Base-by-base conservation (phyloP, 2,329 filamentous ascomycete species). In the Dactylella cylindrospora region DNA sequence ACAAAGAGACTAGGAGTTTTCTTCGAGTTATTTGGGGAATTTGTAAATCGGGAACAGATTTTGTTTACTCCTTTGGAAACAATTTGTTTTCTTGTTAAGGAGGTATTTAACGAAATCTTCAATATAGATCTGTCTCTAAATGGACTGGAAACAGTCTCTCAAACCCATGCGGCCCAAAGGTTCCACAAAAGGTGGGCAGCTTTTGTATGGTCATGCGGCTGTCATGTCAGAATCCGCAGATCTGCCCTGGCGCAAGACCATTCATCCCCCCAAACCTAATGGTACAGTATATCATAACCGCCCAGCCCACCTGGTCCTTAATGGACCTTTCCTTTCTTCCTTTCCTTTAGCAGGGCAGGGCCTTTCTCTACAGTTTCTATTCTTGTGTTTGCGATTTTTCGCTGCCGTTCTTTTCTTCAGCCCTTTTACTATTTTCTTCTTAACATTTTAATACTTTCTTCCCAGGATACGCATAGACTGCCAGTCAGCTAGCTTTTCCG, bases 321-420 rank as follows among this genome's bases (percentile, higher is more conserved):
- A 12, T 5, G 31, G 19, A 19, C 12, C 35, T 19, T 29, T 46
- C 47, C 40, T 40, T 41, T 26, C 29, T 20, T 43, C 25, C 23
- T 53, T 54, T 25, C 35, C 39, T 51, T 53, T 32, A 41, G 15
- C 38, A 28, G 49, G 49, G 49, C 49, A 49, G 44, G 40, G 47
- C 54, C 55, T 54, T 49, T 49, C 41, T n/a, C n/a, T n/a, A n/a
- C n/a, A n/a, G n/a, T n/a, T n/a, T n/a, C n/a, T n/a, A n/a, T 47
- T 55, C 36, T 29, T 47, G 35, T 52, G 17, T 35, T 52, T 41
- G 36, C 33, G 36, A 33, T 54, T 44, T 35, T 54, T 50, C 20
- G 57, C 57, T 62, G 10, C 40, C 33, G 50, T 49, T 53, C 38
- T 32, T 62, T 62, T 62, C 57, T 40, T 51, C 41, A 52, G 51